A percentile compares a stretch with the other conserved stretches of the same genome.
Evolutionary conservation across 148 eudicot species (phyloP).

Genomic region (Rhododendron williamsianum): DNA sequence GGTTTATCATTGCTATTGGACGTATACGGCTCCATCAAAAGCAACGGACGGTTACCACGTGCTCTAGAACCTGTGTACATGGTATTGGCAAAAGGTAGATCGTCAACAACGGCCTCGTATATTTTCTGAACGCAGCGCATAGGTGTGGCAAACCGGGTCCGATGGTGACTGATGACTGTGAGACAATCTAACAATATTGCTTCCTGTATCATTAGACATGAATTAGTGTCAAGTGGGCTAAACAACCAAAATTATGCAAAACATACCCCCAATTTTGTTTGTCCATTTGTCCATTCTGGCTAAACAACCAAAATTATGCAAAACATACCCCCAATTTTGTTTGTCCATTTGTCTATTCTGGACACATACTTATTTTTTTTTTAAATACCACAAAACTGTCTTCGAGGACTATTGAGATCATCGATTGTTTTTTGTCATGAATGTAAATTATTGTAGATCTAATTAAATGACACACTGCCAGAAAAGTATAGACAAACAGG

Average conservation of each 20-base stretch:
- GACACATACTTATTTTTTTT: not conserved
- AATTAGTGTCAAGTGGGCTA: not conserved
- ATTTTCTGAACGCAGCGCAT: constrained; percentile 60
- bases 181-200: constrained; percentile 74
- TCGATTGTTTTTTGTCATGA: not conserved
- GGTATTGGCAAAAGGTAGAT: constrained; percentile 43
- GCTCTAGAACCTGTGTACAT: constrained; percentile 41
- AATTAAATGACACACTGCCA: not conserved
- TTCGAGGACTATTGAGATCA: not conserved
- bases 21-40: constrained; percentile 63
- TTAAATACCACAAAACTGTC: not conserved
- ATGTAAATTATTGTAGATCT: not conserved
- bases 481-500: not conserved
- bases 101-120: constrained; percentile 52
- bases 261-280: not conserved
- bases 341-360: not conserved
- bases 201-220: constrained; percentile 44
- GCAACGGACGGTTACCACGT: constrained; percentile 39
- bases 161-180: constrained; percentile 72
- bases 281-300: not conserved
- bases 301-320: not conserved
- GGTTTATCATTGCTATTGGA: constrained; percentile 57
- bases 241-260: not conserved
- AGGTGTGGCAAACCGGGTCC: constrained; percentile 81
- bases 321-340: not conserved